Conservation (phyloP, 23 red algal species). For the Gracilaria vermiculophylla region DNA sequence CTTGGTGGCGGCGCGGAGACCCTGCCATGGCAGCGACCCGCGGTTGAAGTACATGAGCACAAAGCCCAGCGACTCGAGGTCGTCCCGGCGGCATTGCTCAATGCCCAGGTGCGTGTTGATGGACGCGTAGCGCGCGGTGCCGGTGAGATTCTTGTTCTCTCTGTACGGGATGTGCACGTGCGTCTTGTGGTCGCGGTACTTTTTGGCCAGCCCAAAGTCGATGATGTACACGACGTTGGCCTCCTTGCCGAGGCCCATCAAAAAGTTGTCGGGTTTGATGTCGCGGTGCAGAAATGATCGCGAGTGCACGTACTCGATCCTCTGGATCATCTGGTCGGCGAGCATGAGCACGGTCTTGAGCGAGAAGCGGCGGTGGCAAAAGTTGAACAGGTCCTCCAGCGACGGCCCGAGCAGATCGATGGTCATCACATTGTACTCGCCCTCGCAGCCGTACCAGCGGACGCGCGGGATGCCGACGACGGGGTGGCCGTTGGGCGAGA, state of each 20-base stretch:
- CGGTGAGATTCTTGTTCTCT: conserved; percentile 99
- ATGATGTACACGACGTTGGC: conserved; percentile 94
- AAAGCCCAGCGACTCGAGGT: conserved; percentile 98
- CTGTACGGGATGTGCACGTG: conserved; percentile 98
- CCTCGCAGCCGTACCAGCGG: conserved; percentile 93
- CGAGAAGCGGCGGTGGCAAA: conserved; percentile 98
- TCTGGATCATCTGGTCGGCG: conserved; percentile 99
- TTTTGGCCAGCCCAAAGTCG: conserved; percentile 98
- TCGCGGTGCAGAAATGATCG: conserved; percentile 96
- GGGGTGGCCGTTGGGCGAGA: conserved; percentile 73
- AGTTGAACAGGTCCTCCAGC: conserved; percentile 99
- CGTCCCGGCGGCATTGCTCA: conserved; percentile 96
- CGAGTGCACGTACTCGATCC: conserved; percentile 98
- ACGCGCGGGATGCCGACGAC: conserved; percentile 95
- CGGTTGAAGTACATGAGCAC: conserved; percentile 99
- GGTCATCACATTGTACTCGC: conserved; percentile 99
- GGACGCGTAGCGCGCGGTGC: conserved; percentile 95
- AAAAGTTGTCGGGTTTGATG: conserved; percentile 99
- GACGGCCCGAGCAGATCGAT: conserved; percentile 96
- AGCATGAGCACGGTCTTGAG: conserved; percentile 98
- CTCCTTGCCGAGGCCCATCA: conserved; percentile 94
- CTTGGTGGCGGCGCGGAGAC: conserved; percentile 94
- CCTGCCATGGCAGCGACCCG: conserved; percentile 97
- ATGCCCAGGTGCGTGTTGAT: conserved; percentile 99
- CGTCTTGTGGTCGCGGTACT: conserved; percentile 97